Evolutionary conservation across 805 yeast genomes (phyloP).

Genomic region (Schizosaccharomyces osmophilus): DNA sequence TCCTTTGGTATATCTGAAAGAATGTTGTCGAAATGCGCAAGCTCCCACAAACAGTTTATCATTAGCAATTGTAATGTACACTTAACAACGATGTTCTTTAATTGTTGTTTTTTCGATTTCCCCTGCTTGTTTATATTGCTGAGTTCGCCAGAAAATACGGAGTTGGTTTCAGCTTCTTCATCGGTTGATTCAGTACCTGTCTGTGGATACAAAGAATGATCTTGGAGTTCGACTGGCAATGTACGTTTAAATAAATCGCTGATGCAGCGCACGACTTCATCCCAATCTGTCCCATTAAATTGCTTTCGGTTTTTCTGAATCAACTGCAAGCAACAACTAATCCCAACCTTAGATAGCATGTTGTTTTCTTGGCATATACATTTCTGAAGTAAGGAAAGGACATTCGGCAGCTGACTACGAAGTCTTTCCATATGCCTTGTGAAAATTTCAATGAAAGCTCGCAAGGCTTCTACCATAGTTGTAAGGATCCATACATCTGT

Average conservation of each 20-base stretch:
- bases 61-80: constrained; percentile 74
- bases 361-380: constrained; percentile 95
- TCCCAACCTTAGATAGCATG: constrained; percentile 84
- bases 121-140: background rate
- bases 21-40: constrained; percentile 36
- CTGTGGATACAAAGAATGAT: background rate
- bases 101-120: constrained; percentile 4
- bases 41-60: constrained; percentile 67
- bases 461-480: constrained; percentile 81
- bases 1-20: constrained; percentile 43
- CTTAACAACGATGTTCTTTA: constrained; percentile 61
- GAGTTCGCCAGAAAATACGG: background rate
- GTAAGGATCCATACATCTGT: constrained; percentile 90
- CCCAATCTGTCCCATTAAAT: constrained; percentile 53
- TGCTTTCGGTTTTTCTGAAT: constrained; percentile 45
- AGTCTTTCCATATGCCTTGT: constrained; percentile 59
- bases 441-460: constrained; percentile 63
- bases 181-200: background rate
- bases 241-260: constrained; percentile 32
- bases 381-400: constrained; percentile 48
- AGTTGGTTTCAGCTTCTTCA: background rate
- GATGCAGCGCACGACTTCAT: constrained; percentile 37
- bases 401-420: constrained; percentile 50
- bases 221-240: background rate
- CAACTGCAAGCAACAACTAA: constrained; percentile 61